Evolutionary conservation across 2,329 filamentous ascomycete genomes (phyloP), one percentile per base, ranked within the genome.

Genomic region (Apiospora koreana): DNA sequence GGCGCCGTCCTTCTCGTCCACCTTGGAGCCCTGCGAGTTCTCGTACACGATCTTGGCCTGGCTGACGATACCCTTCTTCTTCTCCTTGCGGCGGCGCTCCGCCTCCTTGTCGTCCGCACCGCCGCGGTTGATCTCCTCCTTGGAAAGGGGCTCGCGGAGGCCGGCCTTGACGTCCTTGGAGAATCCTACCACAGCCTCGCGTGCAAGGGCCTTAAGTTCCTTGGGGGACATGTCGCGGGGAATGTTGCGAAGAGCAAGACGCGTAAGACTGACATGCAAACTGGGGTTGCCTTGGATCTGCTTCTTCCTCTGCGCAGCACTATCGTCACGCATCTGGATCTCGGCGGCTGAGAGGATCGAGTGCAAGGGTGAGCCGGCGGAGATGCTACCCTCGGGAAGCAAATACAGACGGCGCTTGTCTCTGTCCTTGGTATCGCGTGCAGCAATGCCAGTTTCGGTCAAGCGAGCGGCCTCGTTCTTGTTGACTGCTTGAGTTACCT

Each of bases 1-100:
- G 8, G 91, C 94, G 9, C 93, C 94, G 67, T 86, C 90, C 58
- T 88, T 86, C 82, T 97, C 94, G 10, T 87, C 82, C 18, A 97
- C 90, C 83, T 98, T 98, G 77, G 90, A 90, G 64, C 96, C 96
- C 75, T 96, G 91, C 45, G 89, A 88, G 69, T 92, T 93, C 83
- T 99, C 96, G 77, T 96, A 98, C 46, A 98, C 93, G 69, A 99
- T 89, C 85, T 98, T 99, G 69, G 95, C 93, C 83, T 99, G 96
- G 76, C 90, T 92, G 58, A 99, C 94, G 67, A 99, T 94, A 71
- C 88, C 88, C 79, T 95, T 96, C 69, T 93, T 93, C 80, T 95
- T 94, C 74, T 88, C 84, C 79, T 93, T 97, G 69, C 96, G 90
- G 73, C 91, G 86, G 66, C 88, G 89, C 78, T 99, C 96, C 3